These are phyloP conservation scores for Aspergillus brasiliensis DNA, from an alignment of 2,329 filamentous ascomycete genomes.

Conservation along the genomic window DNA sequence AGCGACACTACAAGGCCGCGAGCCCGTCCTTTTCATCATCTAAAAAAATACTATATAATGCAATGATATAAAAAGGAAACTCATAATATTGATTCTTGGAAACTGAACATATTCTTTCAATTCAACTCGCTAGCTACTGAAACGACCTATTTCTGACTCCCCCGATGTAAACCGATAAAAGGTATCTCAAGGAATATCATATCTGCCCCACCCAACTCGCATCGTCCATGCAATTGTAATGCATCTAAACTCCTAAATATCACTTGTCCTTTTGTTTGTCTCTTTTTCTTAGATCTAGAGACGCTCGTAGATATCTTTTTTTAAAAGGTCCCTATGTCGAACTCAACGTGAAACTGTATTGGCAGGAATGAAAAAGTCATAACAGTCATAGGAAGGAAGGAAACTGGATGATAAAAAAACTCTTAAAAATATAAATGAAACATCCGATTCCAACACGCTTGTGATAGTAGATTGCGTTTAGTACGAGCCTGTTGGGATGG, in stretches of 20 bases:
- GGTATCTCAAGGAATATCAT: conserved; percentile 2
- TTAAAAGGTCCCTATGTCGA: background rate
- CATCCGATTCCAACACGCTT: conserved; percentile 1
- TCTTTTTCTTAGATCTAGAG: background rate
- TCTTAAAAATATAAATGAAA: background rate
- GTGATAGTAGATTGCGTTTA: conserved; percentile 17
- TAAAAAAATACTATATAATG: background rate
- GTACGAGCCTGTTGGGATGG: conserved; percentile 29
- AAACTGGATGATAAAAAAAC: background rate
- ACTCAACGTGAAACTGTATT: conserved; percentile 7
- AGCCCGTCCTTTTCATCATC: background rate
- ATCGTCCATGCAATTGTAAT: background rate
- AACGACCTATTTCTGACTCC: conserved; percentile 4
- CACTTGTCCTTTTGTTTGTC: background rate
- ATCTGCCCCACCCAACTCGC: background rate
- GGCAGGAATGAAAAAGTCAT: conserved; percentile 14
- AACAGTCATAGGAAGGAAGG: conserved; percentile 15
- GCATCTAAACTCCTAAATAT: background rate
- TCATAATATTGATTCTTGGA: no score
- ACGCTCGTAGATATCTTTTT: background rate
- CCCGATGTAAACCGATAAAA: background rate
- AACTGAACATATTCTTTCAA: conserved; percentile 2
- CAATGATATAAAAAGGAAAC: background rate
- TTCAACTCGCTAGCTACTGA: conserved; percentile 4
- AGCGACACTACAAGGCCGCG: background rate